These are phyloP conservation scores for Dothistroma pini DNA, from an alignment of 2,329 filamentous ascomycete genomes.

Conservation along the genomic window DNA sequence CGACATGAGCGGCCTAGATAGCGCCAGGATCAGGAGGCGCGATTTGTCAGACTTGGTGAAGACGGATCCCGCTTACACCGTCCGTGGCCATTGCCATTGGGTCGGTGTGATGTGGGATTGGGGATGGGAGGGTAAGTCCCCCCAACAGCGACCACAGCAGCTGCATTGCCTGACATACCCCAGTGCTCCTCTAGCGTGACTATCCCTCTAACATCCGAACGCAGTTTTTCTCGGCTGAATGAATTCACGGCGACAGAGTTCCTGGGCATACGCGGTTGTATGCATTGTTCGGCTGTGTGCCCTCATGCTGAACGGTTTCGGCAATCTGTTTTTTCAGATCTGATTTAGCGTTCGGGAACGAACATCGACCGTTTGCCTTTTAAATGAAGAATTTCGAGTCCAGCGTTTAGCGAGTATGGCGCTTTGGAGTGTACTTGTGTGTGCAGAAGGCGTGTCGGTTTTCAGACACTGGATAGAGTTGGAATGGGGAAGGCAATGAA, in stretches of 20 bases:
- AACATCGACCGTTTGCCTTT: background rate
- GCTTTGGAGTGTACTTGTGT: background rate
- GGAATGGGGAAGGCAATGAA: background rate
- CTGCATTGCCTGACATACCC: constrained; percentile 3
- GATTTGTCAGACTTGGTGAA: constrained; percentile 13
- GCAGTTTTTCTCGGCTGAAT: constrained; percentile 41
- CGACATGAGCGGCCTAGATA: constrained; percentile 4
- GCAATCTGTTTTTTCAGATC: background rate
- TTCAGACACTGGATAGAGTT: background rate
- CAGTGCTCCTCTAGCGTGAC: background rate
- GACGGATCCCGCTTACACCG: constrained; percentile 53
- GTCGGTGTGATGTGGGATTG: constrained; percentile 68
- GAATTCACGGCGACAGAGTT: background rate
- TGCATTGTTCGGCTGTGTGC: background rate
- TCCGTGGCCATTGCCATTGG: constrained; percentile 66
- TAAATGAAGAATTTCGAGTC: background rate
- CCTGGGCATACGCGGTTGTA: background rate
- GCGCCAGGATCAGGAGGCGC: constrained; percentile 5
- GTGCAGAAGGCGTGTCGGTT: background rate
- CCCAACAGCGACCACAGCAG: background rate
- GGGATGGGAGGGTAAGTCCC: constrained; percentile 64
- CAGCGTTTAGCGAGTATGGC: constrained; percentile 5
- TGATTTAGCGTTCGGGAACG: background rate
- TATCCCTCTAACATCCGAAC: constrained; percentile 1
- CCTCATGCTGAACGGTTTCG: constrained; percentile 2